Evolutionary conservation across 805 yeast species (phyloP), one percentile per base, ranked within the genome.

Genomic region (Ogataea parapolymorpha): DNA sequence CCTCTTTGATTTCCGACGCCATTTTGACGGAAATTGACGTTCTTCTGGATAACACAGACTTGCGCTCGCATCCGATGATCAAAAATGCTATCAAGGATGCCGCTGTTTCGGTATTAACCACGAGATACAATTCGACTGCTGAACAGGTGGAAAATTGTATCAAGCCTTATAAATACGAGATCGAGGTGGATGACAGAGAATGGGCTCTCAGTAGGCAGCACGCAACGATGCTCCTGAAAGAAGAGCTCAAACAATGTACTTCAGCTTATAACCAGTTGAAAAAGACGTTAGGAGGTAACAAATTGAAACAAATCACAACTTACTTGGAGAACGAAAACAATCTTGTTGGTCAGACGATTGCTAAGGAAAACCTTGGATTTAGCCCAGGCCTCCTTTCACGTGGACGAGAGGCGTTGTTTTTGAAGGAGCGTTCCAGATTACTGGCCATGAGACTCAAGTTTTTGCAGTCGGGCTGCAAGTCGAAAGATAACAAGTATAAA

Each of bases 91-190:
- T 93, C 8, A 77, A 75, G 39, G 95, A 88, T 29, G 95, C 97
- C 2, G 95, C 96, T 0, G 73, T 77, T 24, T 70, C 80, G 17
- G 95, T 93, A 6, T 69, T 93, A 47, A 81, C 81, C 48, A 67
- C 85, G 20, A 79, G 91, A 49, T 93, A 76, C 59, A 86, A 81
- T 49, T 82, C 95, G 1, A 91, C 99, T 0, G 95, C 99, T 0
- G 99, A 95, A 61, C 99, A 93, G 62, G 98, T 93, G 6, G 99
- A 93, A 57, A 93, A 95, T 63, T 90, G 98, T 66, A 91, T 93
- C 56, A 93, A 93, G 61, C 99, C 99, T 2, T 93, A 84, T 68
- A 93, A 93, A 66, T 93, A 91, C 61, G 99, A 93, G 58, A 90
- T 93, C 45, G 99, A 93, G 57, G 78, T 93, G 35, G 98, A 93